These are phyloP conservation scores for Pseudogymnoascus sp. DNA, from an alignment of 2,329 filamentous ascomycete species.

Conservation along the genomic window DNA sequence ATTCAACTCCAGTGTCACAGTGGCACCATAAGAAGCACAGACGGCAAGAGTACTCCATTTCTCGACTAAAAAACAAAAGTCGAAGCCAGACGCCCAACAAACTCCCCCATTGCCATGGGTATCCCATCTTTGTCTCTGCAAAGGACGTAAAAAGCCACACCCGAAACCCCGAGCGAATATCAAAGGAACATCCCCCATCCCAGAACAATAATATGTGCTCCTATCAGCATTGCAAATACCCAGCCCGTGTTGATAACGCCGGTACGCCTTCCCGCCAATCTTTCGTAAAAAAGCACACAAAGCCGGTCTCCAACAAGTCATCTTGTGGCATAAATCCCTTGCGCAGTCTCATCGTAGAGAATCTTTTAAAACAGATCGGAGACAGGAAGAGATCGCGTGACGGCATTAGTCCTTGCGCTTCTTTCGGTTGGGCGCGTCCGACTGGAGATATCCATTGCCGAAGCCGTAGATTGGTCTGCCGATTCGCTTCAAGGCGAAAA, in stretches of 20 bases:
- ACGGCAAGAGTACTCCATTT: background rate
- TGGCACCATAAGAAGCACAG: background rate
- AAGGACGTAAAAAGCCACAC: background rate
- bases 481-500: constrained; percentile 39
- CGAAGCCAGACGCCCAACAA: background rate
- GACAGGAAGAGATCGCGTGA: background rate
- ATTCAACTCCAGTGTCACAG: background rate
- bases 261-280: too few species aligned
- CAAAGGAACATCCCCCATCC: background rate
- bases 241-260: too few species aligned
- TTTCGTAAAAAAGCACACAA: too few species aligned
- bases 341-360: too few species aligned
- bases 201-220: background rate
- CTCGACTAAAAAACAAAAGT: background rate
- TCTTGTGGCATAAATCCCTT: too few species aligned
- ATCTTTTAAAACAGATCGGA: too few species aligned
- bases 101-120: background rate
- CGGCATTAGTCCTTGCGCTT: background rate
- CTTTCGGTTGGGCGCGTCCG: background rate
- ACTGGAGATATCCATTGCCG: constrained; percentile 30
- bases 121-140: background rate
- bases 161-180: background rate
- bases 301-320: too few species aligned
- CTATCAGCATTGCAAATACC: background rate
- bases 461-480: constrained; percentile 52